A percentile compares a stretch with the other conserved stretches of the same genome.
Evolutionary conservation across 1,139 yeast species (phyloP).

Genomic region (Eremothecium cymbalariae): DNA sequence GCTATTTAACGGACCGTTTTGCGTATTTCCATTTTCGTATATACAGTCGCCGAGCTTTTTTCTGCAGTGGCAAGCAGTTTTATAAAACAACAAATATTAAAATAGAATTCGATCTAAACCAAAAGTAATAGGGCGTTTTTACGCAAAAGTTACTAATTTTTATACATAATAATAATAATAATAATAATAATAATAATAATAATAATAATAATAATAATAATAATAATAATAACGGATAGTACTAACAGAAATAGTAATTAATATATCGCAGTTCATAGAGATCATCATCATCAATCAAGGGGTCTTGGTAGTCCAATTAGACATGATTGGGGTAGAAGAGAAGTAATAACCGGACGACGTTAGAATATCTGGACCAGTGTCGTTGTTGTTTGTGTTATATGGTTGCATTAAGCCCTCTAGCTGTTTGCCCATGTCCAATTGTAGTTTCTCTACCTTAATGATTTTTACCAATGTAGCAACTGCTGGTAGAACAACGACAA

Average conservation of each 20-base stretch:
- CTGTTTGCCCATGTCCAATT: constrained; percentile 32
- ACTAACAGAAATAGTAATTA: background rate
- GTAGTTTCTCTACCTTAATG: too few species aligned
- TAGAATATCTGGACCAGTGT: constrained; percentile 59
- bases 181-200: constrained; percentile 16
- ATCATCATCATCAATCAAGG: constrained; percentile 24
- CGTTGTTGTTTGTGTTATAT: constrained; percentile 70
- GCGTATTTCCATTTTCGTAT: too few species aligned
- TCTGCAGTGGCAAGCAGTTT: too few species aligned
- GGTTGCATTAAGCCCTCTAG: constrained; percentile 71
- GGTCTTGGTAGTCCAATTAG: constrained; percentile 59
- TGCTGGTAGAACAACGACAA: constrained; percentile 87
- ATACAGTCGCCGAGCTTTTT: too few species aligned
- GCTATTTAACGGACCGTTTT: too few species aligned
- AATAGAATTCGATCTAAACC: too few species aligned
- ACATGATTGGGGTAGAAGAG: constrained; percentile 46
- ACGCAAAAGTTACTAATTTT: too few species aligned
- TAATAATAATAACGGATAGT: background rate
- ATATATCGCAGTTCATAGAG: background rate
- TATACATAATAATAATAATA: constrained; percentile 11
- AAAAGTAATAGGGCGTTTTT: too few species aligned
- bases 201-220: constrained; percentile 13
- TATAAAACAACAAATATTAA: too few species aligned
- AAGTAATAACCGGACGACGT: constrained; percentile 46
- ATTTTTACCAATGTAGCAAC: too few species aligned